Evolutionary conservation across 768 basidiomycete genomes (phyloP).

Genomic region (Chlorophyllum brunneum): DNA sequence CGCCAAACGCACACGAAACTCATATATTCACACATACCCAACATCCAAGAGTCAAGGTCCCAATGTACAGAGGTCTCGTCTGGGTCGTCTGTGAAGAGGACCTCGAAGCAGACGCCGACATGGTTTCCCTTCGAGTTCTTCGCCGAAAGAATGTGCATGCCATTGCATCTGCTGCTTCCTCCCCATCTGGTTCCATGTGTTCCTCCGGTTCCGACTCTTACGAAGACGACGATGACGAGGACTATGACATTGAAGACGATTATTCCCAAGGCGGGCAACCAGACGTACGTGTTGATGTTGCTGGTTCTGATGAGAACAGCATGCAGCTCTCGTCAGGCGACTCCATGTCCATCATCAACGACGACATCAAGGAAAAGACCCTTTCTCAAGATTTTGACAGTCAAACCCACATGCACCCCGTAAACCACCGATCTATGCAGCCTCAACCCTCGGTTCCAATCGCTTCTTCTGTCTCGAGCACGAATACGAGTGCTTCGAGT

Average conservation of each 20-base stretch:
- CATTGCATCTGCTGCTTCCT: constrained; percentile 12
- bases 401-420: constrained; percentile 54
- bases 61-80: constrained; percentile 67
- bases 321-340: constrained; percentile 5
- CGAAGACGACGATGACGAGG: constrained; percentile 23
- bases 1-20: constrained; percentile 15
- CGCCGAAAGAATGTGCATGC: constrained; percentile 23
- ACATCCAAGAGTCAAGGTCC: constrained; percentile 24
- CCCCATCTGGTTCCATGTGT: constrained; percentile 14
- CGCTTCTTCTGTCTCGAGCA: constrained; percentile 11
- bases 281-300: constrained; percentile 1
- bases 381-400: constrained; percentile 24
- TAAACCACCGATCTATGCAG: constrained; percentile 29
- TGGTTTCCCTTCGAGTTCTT: constrained; percentile 30
- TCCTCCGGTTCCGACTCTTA: constrained; percentile 21
- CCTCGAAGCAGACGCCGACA: constrained; percentile 32
- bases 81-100: constrained; percentile 83
- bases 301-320: constrained; percentile 12
- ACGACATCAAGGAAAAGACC: constrained; percentile 17
- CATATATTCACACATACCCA: constrained; percentile 2
- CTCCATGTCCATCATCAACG: constrained; percentile 9
- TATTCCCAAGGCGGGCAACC: constrained; percentile 16
- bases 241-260: constrained; percentile 18
- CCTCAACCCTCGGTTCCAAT: constrained; percentile 9
- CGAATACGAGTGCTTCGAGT: constrained; percentile 1